phyloP scores from a whole-genome alignment of 257 asterid genomes.

The Lavandula angustifolia region DNA sequence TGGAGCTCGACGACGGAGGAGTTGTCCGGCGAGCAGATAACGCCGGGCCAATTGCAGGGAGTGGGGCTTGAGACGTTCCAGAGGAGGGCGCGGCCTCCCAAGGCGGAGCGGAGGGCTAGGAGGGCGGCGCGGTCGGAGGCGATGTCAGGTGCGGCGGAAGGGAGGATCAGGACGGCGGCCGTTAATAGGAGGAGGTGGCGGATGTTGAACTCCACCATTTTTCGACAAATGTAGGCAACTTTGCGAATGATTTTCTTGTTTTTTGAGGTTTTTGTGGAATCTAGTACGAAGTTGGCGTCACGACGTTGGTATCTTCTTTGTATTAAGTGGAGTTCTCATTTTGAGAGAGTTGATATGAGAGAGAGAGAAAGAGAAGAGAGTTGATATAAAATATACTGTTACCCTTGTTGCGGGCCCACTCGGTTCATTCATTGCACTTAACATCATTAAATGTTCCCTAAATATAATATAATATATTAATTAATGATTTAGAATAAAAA shows the following conservation, averaged over 20 bases:
- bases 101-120: constrained; percentile 63
- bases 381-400: constrained; percentile 24
- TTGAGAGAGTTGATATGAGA: background rate
- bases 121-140: constrained; percentile 82
- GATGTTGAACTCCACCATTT: constrained; percentile 33
- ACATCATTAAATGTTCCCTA: background rate
- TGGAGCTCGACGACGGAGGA: constrained; percentile 67
- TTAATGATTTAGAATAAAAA: background rate
- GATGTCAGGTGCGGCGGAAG: constrained; percentile 51
- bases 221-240: constrained; percentile 16
- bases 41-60: constrained; percentile 80
- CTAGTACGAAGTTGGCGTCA: constrained; percentile 23
- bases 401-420: constrained; percentile 28
- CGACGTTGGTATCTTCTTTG: constrained; percentile 13
- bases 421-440: background rate
- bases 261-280: constrained; percentile 15
- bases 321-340: constrained; percentile 15
- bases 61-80: constrained; percentile 72
- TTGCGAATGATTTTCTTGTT: background rate
- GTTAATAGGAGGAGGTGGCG: constrained; percentile 32
- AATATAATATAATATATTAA: background rate
- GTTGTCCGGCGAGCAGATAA: constrained; percentile 55
- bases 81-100: constrained; percentile 73
- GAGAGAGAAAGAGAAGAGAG: constrained; percentile 2
- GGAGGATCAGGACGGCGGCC: constrained; percentile 33